These are phyloP conservation scores for Xylariaceae sp. DNA, from an alignment of 2,329 filamentous ascomycete genomes.

Conservation along the genomic window DNA sequence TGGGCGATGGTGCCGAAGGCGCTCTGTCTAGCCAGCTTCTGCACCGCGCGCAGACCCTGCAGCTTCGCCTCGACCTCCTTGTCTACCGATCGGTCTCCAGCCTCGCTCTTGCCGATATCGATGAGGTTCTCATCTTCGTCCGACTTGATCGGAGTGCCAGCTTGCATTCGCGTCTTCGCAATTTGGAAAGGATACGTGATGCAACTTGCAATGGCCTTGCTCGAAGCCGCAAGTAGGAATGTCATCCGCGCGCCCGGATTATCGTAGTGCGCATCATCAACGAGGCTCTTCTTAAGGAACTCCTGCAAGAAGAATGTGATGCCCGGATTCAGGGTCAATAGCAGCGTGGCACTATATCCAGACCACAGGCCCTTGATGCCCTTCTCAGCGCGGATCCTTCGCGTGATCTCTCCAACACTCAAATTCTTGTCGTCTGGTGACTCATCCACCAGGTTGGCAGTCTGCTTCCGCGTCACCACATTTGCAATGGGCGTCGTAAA, in stretches of 20 bases:
- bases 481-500: slow-evolving; percentile 79
- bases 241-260: slow-evolving; percentile 26
- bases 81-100: slow-evolving; percentile 17
- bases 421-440: slow-evolving; percentile 20
- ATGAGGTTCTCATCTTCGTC: slow-evolving; percentile 3
- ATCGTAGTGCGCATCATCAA: slow-evolving; percentile 41
- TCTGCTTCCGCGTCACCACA: slow-evolving; percentile 78
- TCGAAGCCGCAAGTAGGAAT: slow-evolving; percentile 62
- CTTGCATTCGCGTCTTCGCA: slow-evolving; percentile 74
- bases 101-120: slow-evolving; percentile 1
- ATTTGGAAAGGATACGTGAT: slow-evolving; percentile 83
- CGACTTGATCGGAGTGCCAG: slow-evolving; percentile 40
- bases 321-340: slow-evolving; percentile 80
- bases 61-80: slow-evolving; percentile 26
- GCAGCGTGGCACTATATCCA: slow-evolving; percentile 74
- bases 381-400: slow-evolving; percentile 62
- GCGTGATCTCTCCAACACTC: slow-evolving; percentile 54
- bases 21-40: slow-evolving; percentile 36
- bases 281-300: slow-evolving; percentile 51
- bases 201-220: slow-evolving; percentile 71
- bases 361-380: slow-evolving; percentile 79
- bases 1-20: slow-evolving; percentile 61
- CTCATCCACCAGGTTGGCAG: slow-evolving; percentile 40
- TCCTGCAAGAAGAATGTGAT: slow-evolving; percentile 58
- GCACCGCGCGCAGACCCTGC: slow-evolving; percentile 20